Base-by-base conservation (phyloP, 305 asterid species). In the Fraxinus angustifolia region DNA sequence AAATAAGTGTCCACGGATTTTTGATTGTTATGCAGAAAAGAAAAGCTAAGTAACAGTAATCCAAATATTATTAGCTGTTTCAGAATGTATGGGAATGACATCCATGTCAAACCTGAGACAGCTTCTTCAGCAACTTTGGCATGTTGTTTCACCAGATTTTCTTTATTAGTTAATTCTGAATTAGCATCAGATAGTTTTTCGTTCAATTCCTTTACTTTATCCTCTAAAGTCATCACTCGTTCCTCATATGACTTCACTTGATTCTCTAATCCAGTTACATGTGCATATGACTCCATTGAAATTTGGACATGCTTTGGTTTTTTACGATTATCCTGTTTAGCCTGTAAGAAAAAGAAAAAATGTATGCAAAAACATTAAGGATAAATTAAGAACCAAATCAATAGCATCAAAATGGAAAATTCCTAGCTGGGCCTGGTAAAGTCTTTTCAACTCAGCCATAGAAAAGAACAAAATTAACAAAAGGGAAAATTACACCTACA, bases 51-150 rank as follows among this genome's bases (percentile, higher is more conserved):
- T 7, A 26, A 65, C 73, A 73, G 72, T 5, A 72, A 23, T 60
- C 30, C 82, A 78, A 82, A 96, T 98, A 98, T 93, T 96, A 94
- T 82, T 95, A 62, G 98, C 99, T 83, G 94, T 97, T 89, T 96
- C 98, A 84, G 99, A 97, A 83, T 94, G 98, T 87, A 94, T 96
- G 56, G 92, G 70, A 90, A 74, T 96, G 98, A 86, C 70, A 60
- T 60, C 31, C 31, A 60, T 16, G 77, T 33, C 83, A 77, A 83
- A 96, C 99, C 99, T 93, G 98, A 94, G 83, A 96, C 97, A 71
- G 98, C 99, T 84, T 96, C 98, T 89, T 96, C 98, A 84, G 99
- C 99, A 83, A 96, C 98, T 87, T 96, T 96, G 50, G 94, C 90
- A 65, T 96, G 99, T 60, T 96, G 99, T 85, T 96, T 96, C 83